Conservation (phyloP, 225 moss, liverwort and hornwort species). For the Polytrichum commune region DNA sequence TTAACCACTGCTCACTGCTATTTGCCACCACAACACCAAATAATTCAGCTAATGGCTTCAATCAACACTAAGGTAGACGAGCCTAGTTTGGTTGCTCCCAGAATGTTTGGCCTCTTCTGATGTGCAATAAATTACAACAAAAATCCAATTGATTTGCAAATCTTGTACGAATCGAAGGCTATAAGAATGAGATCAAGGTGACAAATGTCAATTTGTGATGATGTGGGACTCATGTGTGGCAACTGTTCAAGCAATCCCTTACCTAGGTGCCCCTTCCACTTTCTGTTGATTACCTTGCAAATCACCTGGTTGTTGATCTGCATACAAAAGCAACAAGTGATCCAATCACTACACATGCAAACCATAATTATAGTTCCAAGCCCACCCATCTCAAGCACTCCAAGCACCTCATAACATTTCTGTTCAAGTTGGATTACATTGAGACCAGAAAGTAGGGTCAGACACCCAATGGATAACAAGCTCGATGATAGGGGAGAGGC, state of each 20-base stretch:
- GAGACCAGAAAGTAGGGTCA: background rate
- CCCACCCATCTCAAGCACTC: background rate
- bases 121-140: too few relatives aligned
- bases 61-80: too few relatives aligned
- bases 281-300: constrained; percentile 29
- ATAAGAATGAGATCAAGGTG: too few relatives aligned
- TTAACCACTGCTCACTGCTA: constrained; percentile 64
- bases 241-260: background rate
- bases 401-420: too few relatives aligned
- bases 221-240: background rate
- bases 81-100: too few relatives aligned
- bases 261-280: constrained; percentile 28
- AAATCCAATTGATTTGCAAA: too few relatives aligned
- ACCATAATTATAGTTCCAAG: background rate
- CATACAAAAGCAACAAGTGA: constrained; percentile 9
- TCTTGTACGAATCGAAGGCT: too few relatives aligned
- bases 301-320: constrained; percentile 27
- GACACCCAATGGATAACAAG: background rate
- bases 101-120: too few relatives aligned
- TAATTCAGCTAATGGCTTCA: background rate
- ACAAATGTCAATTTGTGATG: background rate
- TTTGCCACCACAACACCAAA: background rate
- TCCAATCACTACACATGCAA: background rate
- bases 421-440: background rate
- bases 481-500: background rate